phyloP scores from a whole-genome alignment of 2,329 filamentous ascomycete genomes.

The Cadophora gregata region DNA sequence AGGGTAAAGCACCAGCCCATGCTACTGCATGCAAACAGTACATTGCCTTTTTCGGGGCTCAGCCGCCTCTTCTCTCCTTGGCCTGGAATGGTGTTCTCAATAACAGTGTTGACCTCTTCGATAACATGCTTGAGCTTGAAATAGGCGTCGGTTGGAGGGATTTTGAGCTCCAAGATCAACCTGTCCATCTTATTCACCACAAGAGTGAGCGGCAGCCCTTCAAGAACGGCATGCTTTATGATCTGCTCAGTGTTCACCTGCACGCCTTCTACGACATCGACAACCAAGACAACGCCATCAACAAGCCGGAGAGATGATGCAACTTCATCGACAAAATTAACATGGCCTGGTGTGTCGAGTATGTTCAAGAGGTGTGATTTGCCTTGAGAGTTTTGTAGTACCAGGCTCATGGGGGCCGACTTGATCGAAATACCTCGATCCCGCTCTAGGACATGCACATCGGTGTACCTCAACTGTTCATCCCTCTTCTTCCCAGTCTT shows the following conservation, averaged over 20 bases:
- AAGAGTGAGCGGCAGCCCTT: constrained; percentile 86
- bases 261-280: constrained; percentile 99
- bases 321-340: constrained; percentile 98
- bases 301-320: constrained; percentile 85
- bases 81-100: constrained; percentile 85
- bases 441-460: constrained; percentile 86
- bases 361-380: constrained; percentile 97
- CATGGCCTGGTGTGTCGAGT: constrained; percentile 94
- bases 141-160: constrained; percentile 94
- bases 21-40: constrained; percentile 91
- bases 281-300: constrained; percentile 90
- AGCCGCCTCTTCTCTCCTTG: constrained; percentile 79
- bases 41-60: constrained; percentile 96
- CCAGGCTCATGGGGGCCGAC: constrained; percentile 89
- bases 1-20: constrained; percentile 98
- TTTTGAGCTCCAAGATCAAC: constrained; percentile 89
- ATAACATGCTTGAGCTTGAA: constrained; percentile 99
- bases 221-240: constrained; percentile 92
- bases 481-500: constrained; percentile 82
- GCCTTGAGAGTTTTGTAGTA: constrained; percentile 84
- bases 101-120: constrained; percentile 95
- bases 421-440: constrained; percentile 93
- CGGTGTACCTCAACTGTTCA: constrained; percentile 93
- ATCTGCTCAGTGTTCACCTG: constrained; percentile 97
- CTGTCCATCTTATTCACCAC: constrained; percentile 98